Conservation (phyloP, 305 asterid species). For the Solanum hybrid region DNA sequence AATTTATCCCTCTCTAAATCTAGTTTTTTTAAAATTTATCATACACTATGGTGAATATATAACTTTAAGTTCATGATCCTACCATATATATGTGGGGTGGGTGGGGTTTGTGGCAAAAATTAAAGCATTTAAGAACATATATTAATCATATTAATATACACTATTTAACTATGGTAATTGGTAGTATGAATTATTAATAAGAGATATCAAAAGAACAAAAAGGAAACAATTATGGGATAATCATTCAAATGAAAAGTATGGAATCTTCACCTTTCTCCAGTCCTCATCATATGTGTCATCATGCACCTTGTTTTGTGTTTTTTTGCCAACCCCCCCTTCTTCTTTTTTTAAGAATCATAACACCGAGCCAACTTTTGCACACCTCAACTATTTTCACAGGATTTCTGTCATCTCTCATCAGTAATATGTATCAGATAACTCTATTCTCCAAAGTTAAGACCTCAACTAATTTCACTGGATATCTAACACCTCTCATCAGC, state of each 20-base stretch:
- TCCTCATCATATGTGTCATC: constrained; percentile 61
- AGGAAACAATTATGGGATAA: constrained; percentile 73
- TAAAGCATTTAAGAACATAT: not conserved
- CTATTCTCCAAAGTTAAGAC: no score
- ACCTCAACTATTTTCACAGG: no score
- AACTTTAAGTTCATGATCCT: not conserved
- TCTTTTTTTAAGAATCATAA: no score
- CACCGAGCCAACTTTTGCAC: no score
- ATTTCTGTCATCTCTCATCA: no score
- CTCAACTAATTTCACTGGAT: no score
- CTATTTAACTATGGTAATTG: constrained; percentile 15
- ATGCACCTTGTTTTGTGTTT: constrained; percentile 32
- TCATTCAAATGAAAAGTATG: constrained; percentile 69
- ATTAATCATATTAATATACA: constrained; percentile 1
- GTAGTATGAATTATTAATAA: constrained; percentile 9
- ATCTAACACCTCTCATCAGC: no score
- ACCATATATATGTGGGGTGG: not conserved
- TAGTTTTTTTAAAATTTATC: accelerated
- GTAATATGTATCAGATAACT: no score
- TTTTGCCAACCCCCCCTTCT: no score
- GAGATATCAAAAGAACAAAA: constrained; percentile 29
- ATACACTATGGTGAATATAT: not conserved
- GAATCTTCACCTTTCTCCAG: constrained; percentile 32
- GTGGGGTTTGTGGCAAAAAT: not conserved
- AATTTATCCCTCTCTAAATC: no score